Conservation (phyloP, 2,329 filamentous ascomycete genomes). For the Cladosporium sp. region DNA sequence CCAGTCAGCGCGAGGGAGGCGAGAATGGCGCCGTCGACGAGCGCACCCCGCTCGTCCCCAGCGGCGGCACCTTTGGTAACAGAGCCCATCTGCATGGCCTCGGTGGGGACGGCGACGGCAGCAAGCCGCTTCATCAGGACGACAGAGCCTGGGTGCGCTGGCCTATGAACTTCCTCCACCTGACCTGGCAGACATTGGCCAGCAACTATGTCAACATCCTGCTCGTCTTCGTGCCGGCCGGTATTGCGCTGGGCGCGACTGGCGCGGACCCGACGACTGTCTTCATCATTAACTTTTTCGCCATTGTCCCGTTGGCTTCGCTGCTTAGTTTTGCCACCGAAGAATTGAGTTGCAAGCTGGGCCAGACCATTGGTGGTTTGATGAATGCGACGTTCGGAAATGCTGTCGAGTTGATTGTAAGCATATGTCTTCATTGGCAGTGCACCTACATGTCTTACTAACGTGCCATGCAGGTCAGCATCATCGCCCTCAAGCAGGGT, state of each 20-base stretch:
- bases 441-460: slow-evolving; percentile 1
- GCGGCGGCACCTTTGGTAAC: slow-evolving; percentile 18
- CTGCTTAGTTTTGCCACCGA: slow-evolving; percentile 87
- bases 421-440: background rate
- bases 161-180: slow-evolving; percentile 30
- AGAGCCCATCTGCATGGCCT: slow-evolving; percentile 11
- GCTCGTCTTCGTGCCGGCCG: slow-evolving; percentile 69
- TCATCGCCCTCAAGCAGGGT: slow-evolving; percentile 77
- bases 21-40: slow-evolving; percentile 19
- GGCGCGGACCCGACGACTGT: slow-evolving; percentile 63
- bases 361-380: slow-evolving; percentile 82
- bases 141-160: slow-evolving; percentile 29
- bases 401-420: slow-evolving; percentile 42
- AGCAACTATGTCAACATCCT: slow-evolving; percentile 63
- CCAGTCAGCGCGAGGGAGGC: slow-evolving; percentile 6
- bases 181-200: slow-evolving; percentile 40
- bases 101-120: slow-evolving; percentile 14
- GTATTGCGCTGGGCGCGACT: slow-evolving; percentile 62
- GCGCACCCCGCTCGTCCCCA: slow-evolving; percentile 25
- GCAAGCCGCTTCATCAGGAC: slow-evolving; percentile 24
- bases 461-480: slow-evolving; percentile 63
- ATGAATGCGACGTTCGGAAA: slow-evolving; percentile 87
- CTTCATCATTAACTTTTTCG: slow-evolving; percentile 85
- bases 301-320: slow-evolving; percentile 83
- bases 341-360: slow-evolving; percentile 72